phyloP scores from a whole-genome alignment of 2,329 filamentous ascomycete species.

The Diaporthe australafricana region DNA sequence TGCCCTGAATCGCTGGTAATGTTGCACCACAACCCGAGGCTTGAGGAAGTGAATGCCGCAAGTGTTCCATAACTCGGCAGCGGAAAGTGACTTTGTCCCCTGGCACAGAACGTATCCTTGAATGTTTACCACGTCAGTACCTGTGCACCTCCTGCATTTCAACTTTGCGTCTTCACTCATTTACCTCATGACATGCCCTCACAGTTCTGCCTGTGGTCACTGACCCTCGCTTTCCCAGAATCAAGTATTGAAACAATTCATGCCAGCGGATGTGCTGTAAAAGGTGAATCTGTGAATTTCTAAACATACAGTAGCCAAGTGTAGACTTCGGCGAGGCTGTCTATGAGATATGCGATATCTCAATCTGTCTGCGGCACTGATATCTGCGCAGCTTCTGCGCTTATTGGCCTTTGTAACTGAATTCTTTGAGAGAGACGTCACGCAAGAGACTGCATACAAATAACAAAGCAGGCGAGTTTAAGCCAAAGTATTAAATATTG shows the following conservation, averaged over 20 bases:
- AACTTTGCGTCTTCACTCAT: constrained; percentile 5
- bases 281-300: neutral
- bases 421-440: neutral
- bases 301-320: neutral
- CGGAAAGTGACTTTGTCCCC: constrained; percentile 16
- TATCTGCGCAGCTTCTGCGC: neutral
- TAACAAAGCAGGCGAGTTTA: too few relatives aligned
- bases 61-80: constrained; percentile 27
- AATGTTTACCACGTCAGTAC: constrained; percentile 29
- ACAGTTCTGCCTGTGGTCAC: neutral
- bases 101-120: constrained; percentile 13
- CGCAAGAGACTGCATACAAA: neutral
- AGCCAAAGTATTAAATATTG: neutral
- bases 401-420: neutral
- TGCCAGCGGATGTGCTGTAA: neutral
- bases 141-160: constrained; percentile 8
- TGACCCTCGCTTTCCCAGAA: neutral
- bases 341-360: neutral
- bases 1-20: constrained; percentile 30
- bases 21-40: constrained; percentile 16
- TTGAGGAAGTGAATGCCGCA: neutral
- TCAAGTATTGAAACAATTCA: neutral
- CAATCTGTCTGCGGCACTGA: neutral
- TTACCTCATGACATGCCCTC: neutral
- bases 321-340: neutral